Base-by-base conservation (phyloP, 345 rosid genomes). In the Cardamine occulta region DNA sequence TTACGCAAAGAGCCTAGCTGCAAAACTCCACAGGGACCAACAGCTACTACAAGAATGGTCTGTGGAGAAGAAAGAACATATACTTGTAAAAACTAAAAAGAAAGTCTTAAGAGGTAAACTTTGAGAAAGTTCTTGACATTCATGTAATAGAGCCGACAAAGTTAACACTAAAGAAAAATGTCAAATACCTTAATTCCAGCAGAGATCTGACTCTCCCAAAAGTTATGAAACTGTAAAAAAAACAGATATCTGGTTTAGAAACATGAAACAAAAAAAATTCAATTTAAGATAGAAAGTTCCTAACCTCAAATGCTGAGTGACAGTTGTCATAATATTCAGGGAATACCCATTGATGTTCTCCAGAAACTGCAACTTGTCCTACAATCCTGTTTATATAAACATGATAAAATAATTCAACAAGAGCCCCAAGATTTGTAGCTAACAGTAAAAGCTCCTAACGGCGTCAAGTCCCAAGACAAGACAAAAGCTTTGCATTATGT, bases 311-410 rank as follows among this genome's bases (percentile, higher is more conserved):
- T 61, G 88, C 80, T 62, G 89, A 75, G 60, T 76, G 82, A 58
- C 81, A 78, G 79, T 75, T 82, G 49, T 68, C 52, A 61, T 69
- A 78, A 74, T 82, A 67, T 61, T 89, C 88, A 14, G 86, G 87
- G 68, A 80, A 82, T 59, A 87, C 85, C 98, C 97, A 93, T 73
- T 81, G 83, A 78, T 89, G 85, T 74, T 74, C 86, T 70, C 98
- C 96, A 64, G 90, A 84, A 73, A 82, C 84, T 5, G 98, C 96
- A 34, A 91, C 96, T 80, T 89, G 85, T 71, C 98, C 97, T 73
- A 93, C 87, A 78, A 87, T 85, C 82, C 98, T 93, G 87, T 68
- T 64, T 40, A 80, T 68, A 78, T 68, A 84, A 45, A 8, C 21
- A 78, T 26, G 23, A 48, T 48, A 19, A 54, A 28, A 54, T 53